Conservation (phyloP, 495 filamentous ascomycete species). For the Penicillium atrosanguineum region DNA sequence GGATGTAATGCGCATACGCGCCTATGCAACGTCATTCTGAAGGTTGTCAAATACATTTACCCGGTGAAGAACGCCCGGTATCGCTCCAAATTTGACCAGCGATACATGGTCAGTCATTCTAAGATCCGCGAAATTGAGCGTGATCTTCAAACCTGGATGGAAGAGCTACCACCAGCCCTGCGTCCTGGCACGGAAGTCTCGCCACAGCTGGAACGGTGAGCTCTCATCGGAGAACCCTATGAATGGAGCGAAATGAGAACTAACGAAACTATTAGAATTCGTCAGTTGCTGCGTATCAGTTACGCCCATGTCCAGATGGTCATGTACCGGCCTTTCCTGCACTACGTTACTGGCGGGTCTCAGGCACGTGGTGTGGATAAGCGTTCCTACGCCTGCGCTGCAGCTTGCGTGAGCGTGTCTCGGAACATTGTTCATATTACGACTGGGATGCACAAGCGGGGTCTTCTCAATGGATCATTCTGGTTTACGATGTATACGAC, state of each 20-base stretch:
- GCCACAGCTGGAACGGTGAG: conserved; percentile 72
- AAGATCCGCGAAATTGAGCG: conserved; percentile 87
- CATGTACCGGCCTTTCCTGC: conserved; percentile 91
- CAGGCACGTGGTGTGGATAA: conserved; percentile 72
- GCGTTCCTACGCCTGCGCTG: conserved; percentile 84
- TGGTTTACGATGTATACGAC: conserved; percentile 98
- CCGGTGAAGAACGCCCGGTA: conserved; percentile 68
- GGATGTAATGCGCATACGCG: conserved; percentile 83
- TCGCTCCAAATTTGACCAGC: conserved; percentile 51
- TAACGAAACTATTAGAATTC: conserved; percentile 54
- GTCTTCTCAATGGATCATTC: conserved; percentile 82
- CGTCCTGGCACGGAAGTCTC: conserved; percentile 73
- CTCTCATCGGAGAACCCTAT: neutral
- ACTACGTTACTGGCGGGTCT: conserved; percentile 78
- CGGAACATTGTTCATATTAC: conserved; percentile 94
- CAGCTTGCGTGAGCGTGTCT: conserved; percentile 87
- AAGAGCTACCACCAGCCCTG: conserved; percentile 69
- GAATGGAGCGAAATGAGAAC: neutral
- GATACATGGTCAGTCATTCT: conserved; percentile 84
- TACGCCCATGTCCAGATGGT: conserved; percentile 94
- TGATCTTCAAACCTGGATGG: conserved; percentile 82
- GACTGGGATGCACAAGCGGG: conserved; percentile 80
- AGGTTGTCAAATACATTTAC: conserved; percentile 87
- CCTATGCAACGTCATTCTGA: conserved; percentile 73
- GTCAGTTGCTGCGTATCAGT: conserved; percentile 81